Base-by-base conservation (phyloP, 257 asterid genomes). In the Solanum habrochaites region DNA sequence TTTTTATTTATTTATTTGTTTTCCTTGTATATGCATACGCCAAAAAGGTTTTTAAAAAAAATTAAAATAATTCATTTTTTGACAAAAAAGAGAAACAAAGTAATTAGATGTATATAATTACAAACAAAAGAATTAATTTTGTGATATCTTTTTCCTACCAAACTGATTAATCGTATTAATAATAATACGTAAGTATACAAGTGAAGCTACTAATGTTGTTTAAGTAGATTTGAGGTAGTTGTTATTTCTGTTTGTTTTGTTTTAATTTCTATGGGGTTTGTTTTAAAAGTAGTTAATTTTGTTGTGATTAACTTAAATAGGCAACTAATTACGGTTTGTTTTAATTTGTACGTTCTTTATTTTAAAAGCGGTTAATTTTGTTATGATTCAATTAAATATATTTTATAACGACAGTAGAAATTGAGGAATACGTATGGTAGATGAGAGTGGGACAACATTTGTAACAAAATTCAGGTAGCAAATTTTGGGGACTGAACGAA, bases 251-350 rank as follows among this genome's bases (percentile, higher is more conserved):
- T 88, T 88, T 29, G 66, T 27, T 27, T 85, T 86, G 47, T 70
- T 67, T 52, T 47, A 20, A 81, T 82, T 64, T 90, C 83, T 87
- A 42, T 84, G 73, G 87, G 74, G 89, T 92, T 89, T 89, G 94
- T 90, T 93, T 88, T 31, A 64, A 83, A 90, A 90, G 82, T 89
- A 25, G 92, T 93, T 92, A 92, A 89, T 88, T 88, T 91, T 90
- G 93, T 90, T 90, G 66, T 86, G 77, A 87, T 15, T 84, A 49
- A 88, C 49, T 56, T 90, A 91, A 27, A 16, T 78, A 31, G 67
- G 40, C 67, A 77, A 75, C 87, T 62, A 64, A 47, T 5, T 85
- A 64, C 23, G 49, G 88, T 75, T 88, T 56, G 14, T 62, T 62
- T 62, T 62, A 62, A 23, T 56, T 20, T 56, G 25, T 18, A 56